Evolutionary conservation across 2,329 filamentous ascomycete genomes (phyloP).

Genomic region (Hirsutella minnesotensis): DNA sequence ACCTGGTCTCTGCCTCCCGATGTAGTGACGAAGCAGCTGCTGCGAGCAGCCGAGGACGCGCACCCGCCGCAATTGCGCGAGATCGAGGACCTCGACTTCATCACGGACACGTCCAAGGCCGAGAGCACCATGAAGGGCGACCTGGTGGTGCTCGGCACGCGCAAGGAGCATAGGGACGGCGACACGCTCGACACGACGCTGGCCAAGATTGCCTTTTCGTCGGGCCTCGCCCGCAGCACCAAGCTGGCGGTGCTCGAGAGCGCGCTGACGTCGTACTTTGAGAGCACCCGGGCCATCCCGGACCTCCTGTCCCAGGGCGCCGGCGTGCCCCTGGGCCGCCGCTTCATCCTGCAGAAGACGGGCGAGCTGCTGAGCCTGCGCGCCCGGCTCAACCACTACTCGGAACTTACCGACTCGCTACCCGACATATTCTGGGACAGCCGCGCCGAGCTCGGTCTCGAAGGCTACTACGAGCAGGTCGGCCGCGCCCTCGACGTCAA

Average conservation of each 20-base stretch:
- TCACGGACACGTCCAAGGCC: constrained; percentile 61
- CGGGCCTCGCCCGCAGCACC: constrained; percentile 80
- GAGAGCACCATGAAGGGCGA: constrained; percentile 74
- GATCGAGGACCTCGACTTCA: constrained; percentile 81
- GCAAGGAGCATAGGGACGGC: constrained; percentile 33
- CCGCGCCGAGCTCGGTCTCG: constrained; percentile 75
- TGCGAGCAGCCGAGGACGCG: constrained; percentile 63
- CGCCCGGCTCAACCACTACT: constrained; percentile 92
- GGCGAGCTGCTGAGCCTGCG: constrained; percentile 82
- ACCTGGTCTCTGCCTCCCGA: constrained; percentile 78
- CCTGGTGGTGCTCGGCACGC: constrained; percentile 79
- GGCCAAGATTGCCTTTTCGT: constrained; percentile 94
- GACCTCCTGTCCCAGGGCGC: constrained; percentile 58
- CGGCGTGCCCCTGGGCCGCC: constrained; percentile 36
- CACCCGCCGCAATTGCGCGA: constrained; percentile 61
- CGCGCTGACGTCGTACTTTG: constrained; percentile 71
- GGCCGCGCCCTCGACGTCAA: constrained; percentile 83
- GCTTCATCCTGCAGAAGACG: constrained; percentile 84
- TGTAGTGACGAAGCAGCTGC: constrained; percentile 61
- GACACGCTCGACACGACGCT: constrained; percentile 51
- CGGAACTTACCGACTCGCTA: constrained; percentile 85
- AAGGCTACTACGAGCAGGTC: constrained; percentile 91
- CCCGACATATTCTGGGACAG: constrained; percentile 97
- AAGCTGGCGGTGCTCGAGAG: constrained; percentile 89
- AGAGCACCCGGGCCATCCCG: constrained; percentile 74